Evolutionary conservation across 2,329 filamentous ascomycete species (phyloP).

Genomic region (Neofusicoccum ribis): DNA sequence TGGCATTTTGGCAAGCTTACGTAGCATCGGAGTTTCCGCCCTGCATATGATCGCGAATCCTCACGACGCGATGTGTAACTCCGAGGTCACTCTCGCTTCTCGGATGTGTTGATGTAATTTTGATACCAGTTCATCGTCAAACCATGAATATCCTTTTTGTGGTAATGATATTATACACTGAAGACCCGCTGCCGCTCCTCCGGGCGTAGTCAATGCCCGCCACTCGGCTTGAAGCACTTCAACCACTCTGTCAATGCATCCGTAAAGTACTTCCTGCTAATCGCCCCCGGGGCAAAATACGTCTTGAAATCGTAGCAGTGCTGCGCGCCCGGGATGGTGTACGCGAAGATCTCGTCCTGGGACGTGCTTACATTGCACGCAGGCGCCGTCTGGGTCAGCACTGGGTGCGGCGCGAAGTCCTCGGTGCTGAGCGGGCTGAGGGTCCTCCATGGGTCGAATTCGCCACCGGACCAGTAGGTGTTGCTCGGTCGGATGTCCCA

Average conservation of each 20-base stretch:
- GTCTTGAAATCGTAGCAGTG: slow-evolving; percentile 51
- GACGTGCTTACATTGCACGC: slow-evolving; percentile 42
- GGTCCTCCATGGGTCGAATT: slow-evolving; percentile 56
- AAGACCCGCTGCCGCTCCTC: background rate
- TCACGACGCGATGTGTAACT: too few relatives aligned
- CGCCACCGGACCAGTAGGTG: slow-evolving; percentile 51
- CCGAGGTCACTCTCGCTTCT: too few relatives aligned
- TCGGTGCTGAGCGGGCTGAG: slow-evolving; percentile 47
- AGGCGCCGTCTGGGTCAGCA: slow-evolving; percentile 43
- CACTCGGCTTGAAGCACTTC: slow-evolving; percentile 13
- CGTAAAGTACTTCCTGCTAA: slow-evolving; percentile 40
- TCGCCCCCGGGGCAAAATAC: slow-evolving; percentile 30
- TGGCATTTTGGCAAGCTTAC: too few relatives aligned
- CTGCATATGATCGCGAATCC: too few relatives aligned
- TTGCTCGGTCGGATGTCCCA: slow-evolving; percentile 56
- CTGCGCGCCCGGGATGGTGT: slow-evolving; percentile 46
- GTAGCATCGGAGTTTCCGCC: too few relatives aligned
- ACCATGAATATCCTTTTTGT: too few relatives aligned
- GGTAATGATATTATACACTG: too few relatives aligned
- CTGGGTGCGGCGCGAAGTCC: slow-evolving; percentile 42
- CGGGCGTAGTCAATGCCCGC: background rate
- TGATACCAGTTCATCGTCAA: too few relatives aligned
- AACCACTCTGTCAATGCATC: slow-evolving; percentile 49
- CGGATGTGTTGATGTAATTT: too few relatives aligned
- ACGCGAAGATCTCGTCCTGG: slow-evolving; percentile 48